These are phyloP conservation scores for Aspergillus niger DNA, from an alignment of 2,329 filamentous ascomycete genomes.

Conservation along the genomic window DNA sequence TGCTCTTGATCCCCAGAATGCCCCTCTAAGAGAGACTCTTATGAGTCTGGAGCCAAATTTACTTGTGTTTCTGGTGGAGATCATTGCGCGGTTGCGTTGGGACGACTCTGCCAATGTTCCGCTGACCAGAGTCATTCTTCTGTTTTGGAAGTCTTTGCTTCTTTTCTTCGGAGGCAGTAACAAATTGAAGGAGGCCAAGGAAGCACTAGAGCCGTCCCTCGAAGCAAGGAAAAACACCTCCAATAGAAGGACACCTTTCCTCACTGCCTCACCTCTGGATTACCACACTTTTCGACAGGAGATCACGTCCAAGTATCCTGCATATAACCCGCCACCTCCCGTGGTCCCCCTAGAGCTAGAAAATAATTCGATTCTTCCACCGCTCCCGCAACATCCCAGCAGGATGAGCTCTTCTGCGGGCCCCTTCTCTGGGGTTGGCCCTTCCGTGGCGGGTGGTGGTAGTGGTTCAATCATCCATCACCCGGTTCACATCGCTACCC, in stretches of 20 bases:
- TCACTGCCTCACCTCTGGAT: conserved; percentile 90
- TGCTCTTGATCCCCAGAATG: conserved; percentile 24
- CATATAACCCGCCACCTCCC: conserved; percentile 86
- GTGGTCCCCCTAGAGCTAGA: conserved; percentile 84
- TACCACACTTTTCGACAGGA: conserved; percentile 97
- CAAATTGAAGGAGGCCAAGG: conserved; percentile 73
- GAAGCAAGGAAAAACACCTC: conserved; percentile 50
- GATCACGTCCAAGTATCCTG: conserved; percentile 95
- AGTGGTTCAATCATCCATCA: conserved; percentile 82
- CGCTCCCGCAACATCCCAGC: conserved; percentile 72
- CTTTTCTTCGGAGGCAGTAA: conserved; percentile 79
- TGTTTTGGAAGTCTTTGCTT: conserved; percentile 90
- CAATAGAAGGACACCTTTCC: conserved; percentile 69
- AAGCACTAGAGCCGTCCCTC: conserved; percentile 59
- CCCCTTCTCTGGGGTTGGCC: conserved; percentile 59
- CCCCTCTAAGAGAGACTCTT: conserved; percentile 37
- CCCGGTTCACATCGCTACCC: conserved; percentile 97
- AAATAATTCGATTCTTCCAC: conserved; percentile 86
- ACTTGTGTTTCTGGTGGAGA: conserved; percentile 70
- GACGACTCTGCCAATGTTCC: conserved; percentile 58
- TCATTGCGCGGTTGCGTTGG: conserved; percentile 70
- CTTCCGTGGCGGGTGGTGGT: conserved; percentile 46
- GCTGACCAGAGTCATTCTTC: conserved; percentile 71
- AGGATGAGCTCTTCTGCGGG: conserved; percentile 63
- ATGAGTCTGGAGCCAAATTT: conserved; percentile 66